Conservation (phyloP, 2,329 filamentous ascomycete genomes). For the Alternaria arbusti region DNA sequence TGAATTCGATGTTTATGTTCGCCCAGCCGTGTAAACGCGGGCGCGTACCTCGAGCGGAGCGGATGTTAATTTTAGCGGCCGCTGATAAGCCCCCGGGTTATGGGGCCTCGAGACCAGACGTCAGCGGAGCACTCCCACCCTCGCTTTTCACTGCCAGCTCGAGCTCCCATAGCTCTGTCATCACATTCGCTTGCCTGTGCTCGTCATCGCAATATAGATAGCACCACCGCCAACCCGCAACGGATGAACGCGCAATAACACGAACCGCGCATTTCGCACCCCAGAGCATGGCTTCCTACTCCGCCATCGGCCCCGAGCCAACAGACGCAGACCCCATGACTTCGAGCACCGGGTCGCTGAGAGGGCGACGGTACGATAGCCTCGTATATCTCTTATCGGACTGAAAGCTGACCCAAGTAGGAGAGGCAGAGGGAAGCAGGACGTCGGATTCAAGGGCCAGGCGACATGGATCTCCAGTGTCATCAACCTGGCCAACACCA, state of each 20-base stretch:
- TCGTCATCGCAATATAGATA: background rate
- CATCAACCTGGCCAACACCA: slow-evolving; percentile 96
- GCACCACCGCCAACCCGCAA: background rate
- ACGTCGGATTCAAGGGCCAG: slow-evolving; percentile 71
- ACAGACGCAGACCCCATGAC: slow-evolving; percentile 51
- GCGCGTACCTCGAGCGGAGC: slow-evolving; percentile 20
- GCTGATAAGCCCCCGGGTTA: slow-evolving; percentile 8
- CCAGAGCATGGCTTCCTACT: slow-evolving; percentile 55
- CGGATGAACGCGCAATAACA: slow-evolving; percentile 39
- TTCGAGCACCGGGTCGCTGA: slow-evolving; percentile 50
- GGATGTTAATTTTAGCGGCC: slow-evolving; percentile 21
- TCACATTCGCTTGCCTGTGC: slow-evolving; percentile 1
- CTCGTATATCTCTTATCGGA: background rate
- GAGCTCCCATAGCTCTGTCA: background rate
- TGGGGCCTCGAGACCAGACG: slow-evolving; percentile 9
- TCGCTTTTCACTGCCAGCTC: slow-evolving; percentile 5
- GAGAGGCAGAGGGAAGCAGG: slow-evolving; percentile 69
- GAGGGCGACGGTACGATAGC: slow-evolving; percentile 42
- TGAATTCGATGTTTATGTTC: slow-evolving; percentile 10
- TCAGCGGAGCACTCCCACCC: slow-evolving; percentile 11
- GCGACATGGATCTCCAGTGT: slow-evolving; percentile 90
- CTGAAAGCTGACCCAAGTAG: slow-evolving; percentile 47
- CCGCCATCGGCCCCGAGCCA: slow-evolving; percentile 51
- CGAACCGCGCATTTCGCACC: slow-evolving; percentile 15
- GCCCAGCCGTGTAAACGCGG: slow-evolving; percentile 17